Evolutionary conservation across 345 rosid species (phyloP).

Genomic region (Gossypium anomalum): DNA sequence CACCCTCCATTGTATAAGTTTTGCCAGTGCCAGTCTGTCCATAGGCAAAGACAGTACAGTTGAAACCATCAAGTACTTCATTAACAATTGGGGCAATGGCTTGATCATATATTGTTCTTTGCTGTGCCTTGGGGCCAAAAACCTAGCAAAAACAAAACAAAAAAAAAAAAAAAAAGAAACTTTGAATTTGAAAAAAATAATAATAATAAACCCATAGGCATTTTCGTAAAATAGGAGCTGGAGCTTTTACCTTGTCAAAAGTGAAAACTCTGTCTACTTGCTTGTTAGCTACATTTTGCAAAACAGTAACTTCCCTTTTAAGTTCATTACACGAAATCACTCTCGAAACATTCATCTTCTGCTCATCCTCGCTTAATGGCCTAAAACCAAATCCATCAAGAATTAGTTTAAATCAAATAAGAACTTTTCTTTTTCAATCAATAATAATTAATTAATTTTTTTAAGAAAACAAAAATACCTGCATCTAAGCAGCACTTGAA

Average conservation of each 20-base stretch:
- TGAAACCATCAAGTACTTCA: slow-evolving; percentile 92
- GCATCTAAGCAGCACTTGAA: slow-evolving; percentile 86
- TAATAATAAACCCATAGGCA: neutral
- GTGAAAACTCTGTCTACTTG: slow-evolving; percentile 79
- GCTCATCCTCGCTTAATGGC: slow-evolving; percentile 81
- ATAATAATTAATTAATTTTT: neutral
- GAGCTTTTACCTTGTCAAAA: slow-evolving; percentile 63
- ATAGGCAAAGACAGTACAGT: slow-evolving; percentile 91
- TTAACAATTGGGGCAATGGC: slow-evolving; percentile 76
- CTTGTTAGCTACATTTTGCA: slow-evolving; percentile 67
- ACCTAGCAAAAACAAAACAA: slow-evolving; percentile 37
- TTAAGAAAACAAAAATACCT: slow-evolving; percentile 27
- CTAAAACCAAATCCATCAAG: slow-evolving; percentile 27
- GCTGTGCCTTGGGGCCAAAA: slow-evolving; percentile 91
- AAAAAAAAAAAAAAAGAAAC: too few relatives aligned
- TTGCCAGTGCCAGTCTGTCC: slow-evolving; percentile 93
- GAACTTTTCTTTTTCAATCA: neutral
- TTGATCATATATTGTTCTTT: slow-evolving; percentile 90
- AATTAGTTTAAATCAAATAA: neutral
- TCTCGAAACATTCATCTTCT: slow-evolving; percentile 51
- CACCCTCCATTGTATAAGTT: slow-evolving; percentile 96
- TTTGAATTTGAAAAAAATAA: neutral
- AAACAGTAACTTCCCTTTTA: slow-evolving; percentile 69
- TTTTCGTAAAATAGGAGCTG: neutral
- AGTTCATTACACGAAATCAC: slow-evolving; percentile 68